Conservation (phyloP, 78 protist species). For the Thecamonas trahens region DNA sequence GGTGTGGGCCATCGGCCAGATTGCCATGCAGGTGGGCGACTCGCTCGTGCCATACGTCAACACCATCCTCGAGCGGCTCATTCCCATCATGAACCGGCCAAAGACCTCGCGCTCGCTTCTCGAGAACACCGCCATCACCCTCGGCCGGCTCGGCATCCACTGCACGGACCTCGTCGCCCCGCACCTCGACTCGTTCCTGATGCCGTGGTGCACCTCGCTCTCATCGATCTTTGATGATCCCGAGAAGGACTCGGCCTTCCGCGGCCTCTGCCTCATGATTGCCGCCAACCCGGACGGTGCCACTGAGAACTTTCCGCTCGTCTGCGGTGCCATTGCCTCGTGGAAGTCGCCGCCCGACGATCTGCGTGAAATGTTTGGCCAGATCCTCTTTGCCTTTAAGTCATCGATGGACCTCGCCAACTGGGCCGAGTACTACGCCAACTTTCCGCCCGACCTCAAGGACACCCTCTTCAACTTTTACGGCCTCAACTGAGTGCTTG, state of each 20-base stretch:
- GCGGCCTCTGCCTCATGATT: conserved; percentile 31
- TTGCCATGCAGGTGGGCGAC: conserved; percentile 23
- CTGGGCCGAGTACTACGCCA: background rate
- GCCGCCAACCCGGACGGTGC: conserved; percentile 25
- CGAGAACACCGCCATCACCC: conserved; percentile 45
- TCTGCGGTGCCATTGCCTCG: conserved; percentile 43
- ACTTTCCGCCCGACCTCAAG: background rate
- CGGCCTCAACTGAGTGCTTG: no score
- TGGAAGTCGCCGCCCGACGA: conserved; percentile 4
- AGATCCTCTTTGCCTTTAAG: background rate
- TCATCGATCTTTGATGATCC: conserved; percentile 26
- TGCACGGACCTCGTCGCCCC: conserved; percentile 17
- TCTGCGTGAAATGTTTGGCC: background rate
- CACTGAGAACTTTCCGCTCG: background rate
- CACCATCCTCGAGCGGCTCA: background rate
- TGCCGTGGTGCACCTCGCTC: conserved; percentile 39
- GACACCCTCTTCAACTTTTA: no score
- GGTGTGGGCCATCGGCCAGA: conserved; percentile 61
- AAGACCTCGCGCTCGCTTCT: background rate
- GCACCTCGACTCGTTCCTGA: conserved; percentile 8
- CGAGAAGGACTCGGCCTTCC: conserved; percentile 57
- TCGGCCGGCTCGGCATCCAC: conserved; percentile 37
- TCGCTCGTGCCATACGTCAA: conserved; percentile 2
- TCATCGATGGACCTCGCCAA: background rate
- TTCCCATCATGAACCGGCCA: conserved; percentile 15